Conservation (phyloP, 2,329 filamentous ascomycete genomes). For the Neoascochyta sp. region DNA sequence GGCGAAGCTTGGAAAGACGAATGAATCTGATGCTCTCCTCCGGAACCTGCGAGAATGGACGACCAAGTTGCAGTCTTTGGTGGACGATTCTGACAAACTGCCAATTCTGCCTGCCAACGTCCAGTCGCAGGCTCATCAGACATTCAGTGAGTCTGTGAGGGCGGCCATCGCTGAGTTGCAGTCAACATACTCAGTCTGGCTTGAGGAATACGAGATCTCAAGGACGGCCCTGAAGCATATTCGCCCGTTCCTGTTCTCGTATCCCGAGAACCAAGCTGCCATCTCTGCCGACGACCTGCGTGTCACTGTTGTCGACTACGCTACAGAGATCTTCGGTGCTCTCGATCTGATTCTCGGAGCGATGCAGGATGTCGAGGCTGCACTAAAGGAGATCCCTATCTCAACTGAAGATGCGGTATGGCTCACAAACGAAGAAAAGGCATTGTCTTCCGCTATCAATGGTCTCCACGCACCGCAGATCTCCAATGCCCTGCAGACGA, state of each 20-base stretch:
- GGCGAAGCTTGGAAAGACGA: conserved; percentile 56
- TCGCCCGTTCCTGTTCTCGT: conserved; percentile 56
- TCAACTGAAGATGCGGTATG: conserved; percentile 62
- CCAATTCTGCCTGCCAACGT: conserved; percentile 27
- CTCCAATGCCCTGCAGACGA: conserved; percentile 41
- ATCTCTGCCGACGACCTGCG: conserved; percentile 4
- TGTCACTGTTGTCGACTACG: conserved; percentile 45
- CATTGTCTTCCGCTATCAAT: conserved; percentile 46
- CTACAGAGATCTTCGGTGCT: conserved; percentile 58
- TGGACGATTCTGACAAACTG: conserved; percentile 14
- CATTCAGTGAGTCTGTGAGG: conserved; percentile 13
- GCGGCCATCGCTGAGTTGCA: conserved; percentile 14
- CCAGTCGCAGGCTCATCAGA: conserved; percentile 16
- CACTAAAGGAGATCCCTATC: conserved; percentile 52
- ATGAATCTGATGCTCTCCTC: conserved; percentile 25
- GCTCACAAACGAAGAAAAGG: conserved; percentile 52
- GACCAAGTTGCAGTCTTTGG: conserved; percentile 12
- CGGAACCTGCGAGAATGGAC: conserved; percentile 25
- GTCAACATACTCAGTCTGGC: conserved; percentile 15
- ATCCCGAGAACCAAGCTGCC: conserved; percentile 3
- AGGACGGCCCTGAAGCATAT: conserved; percentile 56
- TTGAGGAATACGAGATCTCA: conserved; percentile 21
- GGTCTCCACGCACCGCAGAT: conserved; percentile 60
- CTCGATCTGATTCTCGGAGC: conserved; percentile 75
- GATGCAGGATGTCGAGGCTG: conserved; percentile 66